These are phyloP conservation scores for Pseudopyricularia cyperi DNA, from an alignment of 2,329 filamentous ascomycete species.

Conservation along the genomic window DNA sequence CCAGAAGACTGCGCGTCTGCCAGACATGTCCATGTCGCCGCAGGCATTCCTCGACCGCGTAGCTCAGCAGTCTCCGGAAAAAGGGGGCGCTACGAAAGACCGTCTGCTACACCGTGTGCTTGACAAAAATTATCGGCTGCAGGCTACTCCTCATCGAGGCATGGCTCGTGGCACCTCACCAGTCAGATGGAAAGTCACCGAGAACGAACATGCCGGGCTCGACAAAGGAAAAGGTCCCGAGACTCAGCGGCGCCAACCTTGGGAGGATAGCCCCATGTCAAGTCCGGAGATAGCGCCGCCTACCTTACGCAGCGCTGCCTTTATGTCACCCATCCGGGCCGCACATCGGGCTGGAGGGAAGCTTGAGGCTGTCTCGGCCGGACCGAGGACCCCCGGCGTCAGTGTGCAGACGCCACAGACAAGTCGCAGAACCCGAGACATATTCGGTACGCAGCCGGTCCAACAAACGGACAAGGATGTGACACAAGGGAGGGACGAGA, in stretches of 20 bases:
- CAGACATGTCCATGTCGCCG: conserved; percentile 52
- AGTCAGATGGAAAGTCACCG: conserved; percentile 24
- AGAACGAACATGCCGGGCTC: conserved; percentile 10
- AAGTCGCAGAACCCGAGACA: conserved; percentile 34
- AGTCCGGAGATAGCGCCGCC: conserved; percentile 71
- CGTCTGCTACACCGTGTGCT: conserved; percentile 81
- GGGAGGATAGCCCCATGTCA: conserved; percentile 47
- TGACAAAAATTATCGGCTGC: conserved; percentile 89
- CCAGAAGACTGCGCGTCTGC: conserved; percentile 40
- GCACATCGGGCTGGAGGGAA: conserved; percentile 22
- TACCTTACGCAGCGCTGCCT: conserved; percentile 72
- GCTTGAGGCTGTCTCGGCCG: conserved; percentile 26
- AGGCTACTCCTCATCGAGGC: conserved; percentile 70
- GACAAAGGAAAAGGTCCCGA: conserved; percentile 18
- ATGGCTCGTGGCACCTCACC: conserved; percentile 29
- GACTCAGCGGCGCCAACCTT: conserved; percentile 19
- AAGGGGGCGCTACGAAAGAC: conserved; percentile 28
- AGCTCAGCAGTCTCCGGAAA: conserved; percentile 1
- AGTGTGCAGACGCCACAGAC: conserved; percentile 69
- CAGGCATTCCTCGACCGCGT: conserved; percentile 29
- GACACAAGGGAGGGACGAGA: conserved; percentile 32
- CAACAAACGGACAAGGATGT: neutral
- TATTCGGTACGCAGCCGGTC: conserved; percentile 21
- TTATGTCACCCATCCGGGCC: conserved; percentile 55
- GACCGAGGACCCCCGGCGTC: conserved; percentile 63